phyloP scores from a whole-genome alignment of 2,329 filamentous ascomycete genomes.

The Escovopsis weberi region DNA sequence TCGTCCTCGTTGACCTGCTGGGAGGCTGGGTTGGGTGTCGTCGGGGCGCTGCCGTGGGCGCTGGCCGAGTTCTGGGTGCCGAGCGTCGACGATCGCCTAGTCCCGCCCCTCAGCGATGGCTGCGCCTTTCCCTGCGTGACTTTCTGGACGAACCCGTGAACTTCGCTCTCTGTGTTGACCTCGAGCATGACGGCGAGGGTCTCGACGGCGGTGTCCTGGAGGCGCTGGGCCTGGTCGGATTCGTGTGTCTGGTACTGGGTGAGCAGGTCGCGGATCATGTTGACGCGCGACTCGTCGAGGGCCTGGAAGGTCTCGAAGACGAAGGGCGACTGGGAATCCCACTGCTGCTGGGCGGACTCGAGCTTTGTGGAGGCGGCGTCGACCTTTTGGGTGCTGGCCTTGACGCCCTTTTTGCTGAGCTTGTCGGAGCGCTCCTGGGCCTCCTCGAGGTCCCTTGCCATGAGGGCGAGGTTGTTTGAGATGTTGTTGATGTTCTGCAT shows the following conservation, averaged over 20 bases:
- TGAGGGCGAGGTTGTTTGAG: constrained; percentile 60
- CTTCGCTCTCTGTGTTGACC: constrained; percentile 75
- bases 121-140: constrained; percentile 26
- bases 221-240: constrained; percentile 69
- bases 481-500: constrained; percentile 70
- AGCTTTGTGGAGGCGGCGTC: constrained; percentile 58
- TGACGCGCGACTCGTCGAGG: constrained; percentile 75
- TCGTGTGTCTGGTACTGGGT: constrained; percentile 92
- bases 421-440: constrained; percentile 80
- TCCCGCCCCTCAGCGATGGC: constrained; percentile 24
- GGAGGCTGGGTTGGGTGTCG: constrained; percentile 3
- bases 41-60: constrained; percentile 5
- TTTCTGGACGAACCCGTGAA: constrained; percentile 50
- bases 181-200: constrained; percentile 74
- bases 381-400: constrained; percentile 62
- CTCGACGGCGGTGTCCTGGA: constrained; percentile 58
- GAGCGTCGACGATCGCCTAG: constrained; percentile 24
- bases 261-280: constrained; percentile 77
- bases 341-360: constrained; percentile 67
- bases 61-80: constrained; percentile 3
- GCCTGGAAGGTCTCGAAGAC: constrained; percentile 89
- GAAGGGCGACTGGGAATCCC: constrained; percentile 89
- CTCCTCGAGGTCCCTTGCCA: constrained; percentile 75
- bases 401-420: constrained; percentile 62
- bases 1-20: constrained; percentile 12